Evolutionary conservation across 345 rosid species (phyloP).

Genomic region (Nasturtium officinale): DNA sequence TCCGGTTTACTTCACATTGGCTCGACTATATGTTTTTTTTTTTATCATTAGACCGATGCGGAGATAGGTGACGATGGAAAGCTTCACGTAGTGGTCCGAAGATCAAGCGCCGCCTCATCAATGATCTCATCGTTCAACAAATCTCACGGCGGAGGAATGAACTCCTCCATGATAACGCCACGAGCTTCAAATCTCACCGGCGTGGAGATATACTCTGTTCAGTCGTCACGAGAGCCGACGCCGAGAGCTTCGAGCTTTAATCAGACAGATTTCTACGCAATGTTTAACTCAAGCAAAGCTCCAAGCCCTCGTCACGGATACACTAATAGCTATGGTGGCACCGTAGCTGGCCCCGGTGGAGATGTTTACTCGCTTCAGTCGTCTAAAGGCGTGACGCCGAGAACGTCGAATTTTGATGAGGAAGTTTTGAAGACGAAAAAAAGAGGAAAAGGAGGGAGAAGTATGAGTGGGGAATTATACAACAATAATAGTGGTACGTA

Average conservation of each 20-base stretch:
- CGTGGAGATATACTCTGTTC: constrained; percentile 78
- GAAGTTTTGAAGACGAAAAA: constrained; percentile 59
- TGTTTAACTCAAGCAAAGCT: constrained; percentile 75
- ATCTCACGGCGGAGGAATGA: constrained; percentile 55
- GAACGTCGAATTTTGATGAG: constrained; percentile 85
- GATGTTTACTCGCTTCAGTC: constrained; percentile 76
- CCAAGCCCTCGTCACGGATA: constrained; percentile 80
- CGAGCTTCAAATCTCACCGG: constrained; percentile 81
- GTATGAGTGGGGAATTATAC: constrained; percentile 72
- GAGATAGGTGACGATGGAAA: constrained; percentile 87
- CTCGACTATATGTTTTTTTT: not conserved
- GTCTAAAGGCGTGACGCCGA: constrained; percentile 75
- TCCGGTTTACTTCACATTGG: not conserved
- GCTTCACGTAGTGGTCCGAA: constrained; percentile 71
- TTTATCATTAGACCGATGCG: constrained; percentile 57
- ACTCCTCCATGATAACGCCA: constrained; percentile 62
- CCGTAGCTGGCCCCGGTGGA: constrained; percentile 48
- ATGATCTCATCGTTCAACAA: constrained; percentile 70
- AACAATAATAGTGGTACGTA: constrained; percentile 44
- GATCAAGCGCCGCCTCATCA: constrained; percentile 60
- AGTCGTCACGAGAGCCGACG: constrained; percentile 79
- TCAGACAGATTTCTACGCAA: constrained; percentile 80
- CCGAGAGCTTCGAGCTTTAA: constrained; percentile 91
- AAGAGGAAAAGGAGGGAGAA: constrained; percentile 57
- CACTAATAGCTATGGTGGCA: constrained; percentile 50